Conservation (phyloP, 148 eudicot species). For the Salicornia ramosissima region DNA sequence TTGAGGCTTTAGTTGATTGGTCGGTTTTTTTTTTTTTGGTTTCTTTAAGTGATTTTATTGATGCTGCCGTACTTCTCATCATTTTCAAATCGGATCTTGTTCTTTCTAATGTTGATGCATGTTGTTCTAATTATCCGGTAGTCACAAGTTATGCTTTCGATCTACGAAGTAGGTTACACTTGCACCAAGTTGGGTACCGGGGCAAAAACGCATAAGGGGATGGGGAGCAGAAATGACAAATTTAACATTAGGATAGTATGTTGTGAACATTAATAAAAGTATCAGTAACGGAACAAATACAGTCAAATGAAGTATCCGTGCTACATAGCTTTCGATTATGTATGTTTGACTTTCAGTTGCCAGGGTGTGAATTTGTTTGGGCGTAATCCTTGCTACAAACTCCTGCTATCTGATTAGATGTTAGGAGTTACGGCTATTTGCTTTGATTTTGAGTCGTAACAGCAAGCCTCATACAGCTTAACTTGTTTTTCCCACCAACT, state of each 20-base stretch:
- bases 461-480: no score
- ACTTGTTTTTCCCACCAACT: no score
- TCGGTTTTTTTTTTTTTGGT: not conserved
- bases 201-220: no score
- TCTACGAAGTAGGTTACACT: not conserved
- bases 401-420: not conserved
- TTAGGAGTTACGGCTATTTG: not conserved
- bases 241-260: no score
- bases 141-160: not conserved
- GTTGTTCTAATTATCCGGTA: not conserved
- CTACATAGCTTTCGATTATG: no score
- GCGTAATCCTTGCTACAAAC: not conserved
- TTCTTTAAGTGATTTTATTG: not conserved
- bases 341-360: not conserved
- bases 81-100: conserved; percentile 7
- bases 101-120: not conserved
- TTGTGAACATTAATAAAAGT: no score
- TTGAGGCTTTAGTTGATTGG: not conserved
- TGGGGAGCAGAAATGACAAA: no score
- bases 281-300: no score
- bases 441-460: not conserved
- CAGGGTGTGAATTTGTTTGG: not conserved
- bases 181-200: no score
- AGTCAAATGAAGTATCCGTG: no score
- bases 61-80: not conserved